Conservation (phyloP, 1,284 basidiomycete genomes). For the Austroboletus sp. region DNA sequence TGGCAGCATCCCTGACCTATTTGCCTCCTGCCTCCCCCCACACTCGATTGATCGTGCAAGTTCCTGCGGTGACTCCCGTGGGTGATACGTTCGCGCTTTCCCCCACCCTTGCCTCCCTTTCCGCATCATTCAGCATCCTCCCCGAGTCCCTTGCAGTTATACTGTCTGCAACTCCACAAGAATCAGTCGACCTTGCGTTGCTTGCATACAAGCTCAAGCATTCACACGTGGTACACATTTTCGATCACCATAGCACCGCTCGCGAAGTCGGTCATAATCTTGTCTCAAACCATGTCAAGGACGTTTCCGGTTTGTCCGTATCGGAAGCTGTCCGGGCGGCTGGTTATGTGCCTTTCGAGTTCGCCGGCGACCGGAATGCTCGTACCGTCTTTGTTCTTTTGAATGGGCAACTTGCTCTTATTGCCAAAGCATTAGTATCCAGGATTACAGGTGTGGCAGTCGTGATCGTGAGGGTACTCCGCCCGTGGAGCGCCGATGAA, state of each 20-base stretch:
- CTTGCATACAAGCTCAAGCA: conserved; percentile 58
- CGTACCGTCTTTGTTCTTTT: conserved; percentile 55
- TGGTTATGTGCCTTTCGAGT: conserved; percentile 64
- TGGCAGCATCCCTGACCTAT: conserved; percentile 65
- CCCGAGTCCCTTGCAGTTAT: conserved; percentile 69
- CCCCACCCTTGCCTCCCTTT: conserved; percentile 64
- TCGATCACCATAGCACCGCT: conserved; percentile 65
- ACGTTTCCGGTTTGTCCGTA: conserved; percentile 33
- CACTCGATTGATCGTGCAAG: conserved; percentile 70
- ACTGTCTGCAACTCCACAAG: conserved; percentile 75
- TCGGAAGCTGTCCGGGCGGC: conserved; percentile 44
- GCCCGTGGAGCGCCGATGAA: conserved; percentile 66
- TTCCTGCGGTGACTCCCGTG: conserved; percentile 63
- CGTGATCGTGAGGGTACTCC: conserved; percentile 65
- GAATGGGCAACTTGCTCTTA: conserved; percentile 64
- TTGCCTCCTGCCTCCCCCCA: conserved; percentile 55
- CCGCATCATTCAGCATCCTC: conserved; percentile 53
- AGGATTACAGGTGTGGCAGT: conserved; percentile 50
- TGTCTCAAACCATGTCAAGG: conserved; percentile 25
- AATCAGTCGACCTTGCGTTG: conserved; percentile 65
- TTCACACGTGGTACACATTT: conserved; percentile 69
- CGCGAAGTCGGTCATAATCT: conserved; percentile 63
- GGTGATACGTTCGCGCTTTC: conserved; percentile 64
- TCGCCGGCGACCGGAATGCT: conserved; percentile 55
- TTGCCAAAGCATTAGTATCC: conserved; percentile 46